Evolutionary conservation across 768 basidiomycete species (phyloP), one percentile per base, ranked within the genome.

Genomic region (Lactarius sp.): DNA sequence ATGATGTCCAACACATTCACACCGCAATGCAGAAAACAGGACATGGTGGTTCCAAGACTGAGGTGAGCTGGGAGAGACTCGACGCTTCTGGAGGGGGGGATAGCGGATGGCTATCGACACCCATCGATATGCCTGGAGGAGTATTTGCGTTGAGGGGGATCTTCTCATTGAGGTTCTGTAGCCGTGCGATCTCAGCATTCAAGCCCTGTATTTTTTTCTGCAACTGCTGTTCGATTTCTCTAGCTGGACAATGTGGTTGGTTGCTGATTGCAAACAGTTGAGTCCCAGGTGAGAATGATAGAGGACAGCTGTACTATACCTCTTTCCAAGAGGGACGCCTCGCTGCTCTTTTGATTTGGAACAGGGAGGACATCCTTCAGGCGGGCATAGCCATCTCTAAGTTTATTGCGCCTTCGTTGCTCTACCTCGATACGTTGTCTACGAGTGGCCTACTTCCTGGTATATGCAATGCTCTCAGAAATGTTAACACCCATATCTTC

Each of bases 311-410:
- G 36, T 37, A 54, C 41, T 10, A 64, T 70, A 92, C 92, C 90
- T 83, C 92, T 81, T 76, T 94, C 93, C 60, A 95, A 79, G 61
- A 94, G 76, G 27, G 89, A 91, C 16, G 92, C 90, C 73, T 95
- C 94, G 77, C 90, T 92, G 73, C 87, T 87, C 77, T 94, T 92
- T 79, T 93, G 91, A 75, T 92, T 93, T 13, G 88, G 89, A 58
- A 87, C 81, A 3, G 93, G 93, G 6, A 95, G 79, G 33, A 89
- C 88, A 66, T 93, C 91, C 76, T 92, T 92, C 75, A 95, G 78
- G 71, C 87, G 86, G 41, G 88, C 87, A 75, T 94, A 95, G 34
- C 91, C 92, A 71, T 95, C 92, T 65, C 93, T 82, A 65, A 94
- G 80, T 75, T 94, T 93, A 74, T 94, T 91, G 68, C 93, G 81